Evolutionary conservation across 306 rosid species (phyloP), one percentile per base, ranked within the genome.

Genomic region (Medicago lupulina): DNA sequence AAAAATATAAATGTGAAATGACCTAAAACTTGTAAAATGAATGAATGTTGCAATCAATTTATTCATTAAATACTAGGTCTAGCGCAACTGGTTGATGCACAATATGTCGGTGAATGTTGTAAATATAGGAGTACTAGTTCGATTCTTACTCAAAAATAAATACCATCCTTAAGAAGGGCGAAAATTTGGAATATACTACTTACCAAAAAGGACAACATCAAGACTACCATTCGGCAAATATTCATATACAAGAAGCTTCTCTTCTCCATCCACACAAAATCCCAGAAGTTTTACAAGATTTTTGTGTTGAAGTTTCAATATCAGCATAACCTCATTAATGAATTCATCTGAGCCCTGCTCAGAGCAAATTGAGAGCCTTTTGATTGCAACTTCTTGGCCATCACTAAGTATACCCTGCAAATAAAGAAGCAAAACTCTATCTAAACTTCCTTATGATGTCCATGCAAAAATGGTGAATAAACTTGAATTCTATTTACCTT

Each of bases 221-320:
- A 89, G 92, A 82, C 92, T 78, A 21, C 81, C 85, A 47, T 89
- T 89, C 8, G 92, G 92, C 78, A 88, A 77, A 78, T 75, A 87
- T 66, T 92, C 97, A 64, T 90, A 92, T 6, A 92, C 84, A 7
- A 87, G 90, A 60, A 88, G 61, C 75, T 78, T 91, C 63, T 91
- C 93, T 19, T 81, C 89, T 84, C 81, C 85, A 34, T 87, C 87
- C 31, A 86, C 67, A 79, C 92, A 72, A 67, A 87, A 92, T 15
- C 92, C 97, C 3, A 92, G 15, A 70, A 92, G 96, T 83, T 82
- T 86, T 8, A 90, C 92, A 28, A 92, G 91, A 79, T 87, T 92
- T 66, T 89, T 88, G 44, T 88, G 97, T 57, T 92, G 96, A 68
- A 92, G 93, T 50, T 87, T 90, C 70, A 82, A 76, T 25, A 90